Evolutionary conservation across 2,329 filamentous ascomycete genomes (phyloP).

Genomic region (Penicillium sp.): DNA sequence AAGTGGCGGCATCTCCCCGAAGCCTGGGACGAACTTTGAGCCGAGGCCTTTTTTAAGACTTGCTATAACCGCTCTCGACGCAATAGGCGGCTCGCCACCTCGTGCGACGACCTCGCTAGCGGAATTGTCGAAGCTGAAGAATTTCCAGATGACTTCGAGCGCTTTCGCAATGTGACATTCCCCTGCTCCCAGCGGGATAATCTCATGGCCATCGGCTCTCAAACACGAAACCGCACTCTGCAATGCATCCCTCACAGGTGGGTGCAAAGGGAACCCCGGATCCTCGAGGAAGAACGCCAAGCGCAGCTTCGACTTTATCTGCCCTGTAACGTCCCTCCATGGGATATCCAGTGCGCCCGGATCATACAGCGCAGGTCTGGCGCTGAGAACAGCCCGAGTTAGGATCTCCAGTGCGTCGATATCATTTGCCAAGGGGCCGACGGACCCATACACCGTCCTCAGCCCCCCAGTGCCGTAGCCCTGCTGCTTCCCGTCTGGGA

Average conservation of each 20-base stretch:
- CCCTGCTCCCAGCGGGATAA: conserved; percentile 25
- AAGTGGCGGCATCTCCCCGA: conserved; percentile 15
- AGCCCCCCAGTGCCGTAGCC: conserved; percentile 27
- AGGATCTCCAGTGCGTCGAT: conserved; percentile 22
- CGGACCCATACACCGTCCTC: conserved; percentile 21
- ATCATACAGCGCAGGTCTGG: conserved; percentile 25
- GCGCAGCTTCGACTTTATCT: neutral
- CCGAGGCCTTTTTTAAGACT: too few relatives aligned
- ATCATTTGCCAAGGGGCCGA: neutral
- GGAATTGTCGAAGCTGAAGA: conserved; percentile 30
- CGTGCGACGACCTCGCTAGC: conserved; percentile 16
- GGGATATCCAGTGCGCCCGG: conserved; percentile 36
- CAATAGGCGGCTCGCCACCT: conserved; percentile 30
- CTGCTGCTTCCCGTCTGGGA: conserved; percentile 21
- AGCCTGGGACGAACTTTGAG: conserved; percentile 24
- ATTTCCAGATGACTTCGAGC: conserved; percentile 28
- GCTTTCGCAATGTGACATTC: conserved; percentile 22
- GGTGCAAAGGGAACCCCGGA: conserved; percentile 8
- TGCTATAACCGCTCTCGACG: too few relatives aligned
- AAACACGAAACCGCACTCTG: neutral
- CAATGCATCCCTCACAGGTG: neutral
- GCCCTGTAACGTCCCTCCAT: neutral
- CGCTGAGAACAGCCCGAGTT: conserved; percentile 21
- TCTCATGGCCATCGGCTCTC: conserved; percentile 1
- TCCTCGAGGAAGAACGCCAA: conserved; percentile 11